phyloP scores from a whole-genome alignment of 108 stramenopile species.

The Cyclotella sp. region DNA sequence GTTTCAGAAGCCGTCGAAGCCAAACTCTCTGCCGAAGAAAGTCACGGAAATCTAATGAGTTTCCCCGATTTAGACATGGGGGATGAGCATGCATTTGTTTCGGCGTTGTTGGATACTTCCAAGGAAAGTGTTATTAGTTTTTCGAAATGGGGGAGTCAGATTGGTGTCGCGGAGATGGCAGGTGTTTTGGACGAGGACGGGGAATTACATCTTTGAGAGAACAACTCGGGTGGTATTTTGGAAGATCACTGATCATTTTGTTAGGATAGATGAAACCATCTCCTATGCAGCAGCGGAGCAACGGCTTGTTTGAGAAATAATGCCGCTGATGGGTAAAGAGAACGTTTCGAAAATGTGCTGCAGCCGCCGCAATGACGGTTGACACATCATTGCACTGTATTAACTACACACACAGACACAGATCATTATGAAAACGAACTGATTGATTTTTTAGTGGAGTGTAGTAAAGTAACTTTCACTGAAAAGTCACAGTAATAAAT shows the following conservation, averaged over 20 bases:
- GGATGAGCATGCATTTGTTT: conserved; percentile 90
- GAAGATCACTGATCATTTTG: neutral
- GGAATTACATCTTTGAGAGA: neutral
- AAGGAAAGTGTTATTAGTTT: conserved; percentile 51
- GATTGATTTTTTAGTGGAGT: no score
- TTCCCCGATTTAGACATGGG: conserved; percentile 54
- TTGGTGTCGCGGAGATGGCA: conserved; percentile 5
- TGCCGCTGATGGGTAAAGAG: no score
- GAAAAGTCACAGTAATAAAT: no score
- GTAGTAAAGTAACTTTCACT: no score
- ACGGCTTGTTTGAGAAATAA: no score
- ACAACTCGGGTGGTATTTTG: neutral
- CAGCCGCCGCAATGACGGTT: no score
- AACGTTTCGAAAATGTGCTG: no score
- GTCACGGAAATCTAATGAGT: conserved; percentile 26
- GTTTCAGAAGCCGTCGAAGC: neutral
- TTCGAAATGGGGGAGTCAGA: conserved; percentile 31
- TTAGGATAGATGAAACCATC: no score
- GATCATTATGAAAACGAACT: no score
- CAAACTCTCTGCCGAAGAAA: conserved; percentile 9
- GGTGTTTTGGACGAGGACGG: neutral
- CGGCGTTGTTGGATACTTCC: conserved; percentile 71
- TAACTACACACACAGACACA: no score
- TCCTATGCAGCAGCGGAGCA: no score
- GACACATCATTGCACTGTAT: no score